These are phyloP conservation scores for Xylariaceae sp. DNA, from an alignment of 2,329 filamentous ascomycete species.

Conservation along the genomic window DNA sequence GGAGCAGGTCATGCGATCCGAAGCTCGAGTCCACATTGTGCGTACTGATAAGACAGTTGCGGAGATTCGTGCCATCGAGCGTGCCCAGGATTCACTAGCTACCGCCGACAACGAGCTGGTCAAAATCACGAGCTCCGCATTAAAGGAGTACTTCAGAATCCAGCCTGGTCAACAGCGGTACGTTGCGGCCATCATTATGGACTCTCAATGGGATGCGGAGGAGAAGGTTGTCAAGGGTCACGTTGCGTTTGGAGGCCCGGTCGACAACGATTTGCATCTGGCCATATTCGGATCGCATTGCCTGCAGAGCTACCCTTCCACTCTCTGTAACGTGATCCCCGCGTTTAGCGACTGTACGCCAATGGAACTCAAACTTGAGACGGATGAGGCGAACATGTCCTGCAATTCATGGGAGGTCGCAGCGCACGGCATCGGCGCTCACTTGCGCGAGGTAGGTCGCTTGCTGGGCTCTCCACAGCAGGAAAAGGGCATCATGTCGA, in stretches of 20 bases:
- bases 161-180: conserved; percentile 76
- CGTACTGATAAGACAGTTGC: conserved; percentile 76
- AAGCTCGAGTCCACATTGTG: conserved; percentile 85
- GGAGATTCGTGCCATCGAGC: conserved; percentile 72
- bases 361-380: conserved; percentile 73
- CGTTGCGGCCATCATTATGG: conserved; percentile 79
- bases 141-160: conserved; percentile 71
- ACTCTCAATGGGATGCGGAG: conserved; percentile 78
- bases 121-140: conserved; percentile 68
- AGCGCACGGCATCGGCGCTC: conserved; percentile 87
- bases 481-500: conserved; percentile 84
- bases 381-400: conserved; percentile 80
- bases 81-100: conserved; percentile 66
- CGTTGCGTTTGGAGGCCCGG: conserved; percentile 72
- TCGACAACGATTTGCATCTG: conserved; percentile 69
- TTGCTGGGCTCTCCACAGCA: conserved; percentile 86
- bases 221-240: conserved; percentile 70
- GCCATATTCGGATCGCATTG: conserved; percentile 91
- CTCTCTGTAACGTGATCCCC: conserved; percentile 82
- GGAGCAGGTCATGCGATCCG: conserved; percentile 71
- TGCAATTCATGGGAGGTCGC: conserved; percentile 95
- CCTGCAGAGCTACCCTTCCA: conserved; percentile 83
- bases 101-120: conserved; percentile 70
- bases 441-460: conserved; percentile 87
- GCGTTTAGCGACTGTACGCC: conserved; percentile 87